Conservation (phyloP, 768 basidiomycete genomes). For the Lactarius deliciosus region DNA sequence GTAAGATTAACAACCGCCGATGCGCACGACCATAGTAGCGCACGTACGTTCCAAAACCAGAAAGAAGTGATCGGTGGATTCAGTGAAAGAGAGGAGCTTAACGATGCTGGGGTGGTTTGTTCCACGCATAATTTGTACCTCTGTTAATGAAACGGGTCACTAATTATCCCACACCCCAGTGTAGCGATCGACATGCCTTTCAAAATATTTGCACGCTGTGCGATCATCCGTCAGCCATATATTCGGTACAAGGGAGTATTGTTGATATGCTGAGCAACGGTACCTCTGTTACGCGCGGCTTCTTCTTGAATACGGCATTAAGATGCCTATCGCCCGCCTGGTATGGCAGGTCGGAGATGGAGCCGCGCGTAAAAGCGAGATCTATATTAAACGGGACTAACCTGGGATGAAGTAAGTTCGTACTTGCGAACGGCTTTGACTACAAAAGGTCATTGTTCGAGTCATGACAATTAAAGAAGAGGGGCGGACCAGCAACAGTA, state of each 20-base stretch:
- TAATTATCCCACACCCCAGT: background rate
- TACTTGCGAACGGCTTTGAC: conserved; percentile 96
- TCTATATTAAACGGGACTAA: conserved; percentile 45
- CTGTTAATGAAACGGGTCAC: conserved; percentile 41
- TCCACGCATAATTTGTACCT: conserved; percentile 99
- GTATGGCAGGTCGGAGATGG: conserved; percentile 29
- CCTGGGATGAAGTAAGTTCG: conserved; percentile 89
- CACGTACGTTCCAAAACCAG: conserved; percentile 84
- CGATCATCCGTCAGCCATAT: conserved; percentile 31
- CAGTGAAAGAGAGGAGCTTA: conserved; percentile 88
- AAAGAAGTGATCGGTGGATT: conserved; percentile 92
- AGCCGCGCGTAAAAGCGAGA: conserved; percentile 32
- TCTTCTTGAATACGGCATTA: conserved; percentile 93
- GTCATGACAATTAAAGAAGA: conserved; percentile 25
- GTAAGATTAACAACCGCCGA: background rate
- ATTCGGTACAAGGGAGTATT: conserved; percentile 25
- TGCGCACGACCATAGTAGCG: conserved; percentile 2
- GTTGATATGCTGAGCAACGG: conserved; percentile 36
- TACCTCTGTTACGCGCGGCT: conserved; percentile 98
- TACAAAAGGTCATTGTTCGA: conserved; percentile 33
- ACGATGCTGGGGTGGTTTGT: conserved; percentile 90
- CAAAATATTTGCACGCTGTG: conserved; percentile 93
- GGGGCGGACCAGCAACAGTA: conserved; percentile 74
- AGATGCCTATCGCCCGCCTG: conserved; percentile 93
- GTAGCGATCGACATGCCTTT: conserved; percentile 59